phyloP scores from a whole-genome alignment of 352 stramenopile genomes.

The Phytophthora sojae region DNA sequence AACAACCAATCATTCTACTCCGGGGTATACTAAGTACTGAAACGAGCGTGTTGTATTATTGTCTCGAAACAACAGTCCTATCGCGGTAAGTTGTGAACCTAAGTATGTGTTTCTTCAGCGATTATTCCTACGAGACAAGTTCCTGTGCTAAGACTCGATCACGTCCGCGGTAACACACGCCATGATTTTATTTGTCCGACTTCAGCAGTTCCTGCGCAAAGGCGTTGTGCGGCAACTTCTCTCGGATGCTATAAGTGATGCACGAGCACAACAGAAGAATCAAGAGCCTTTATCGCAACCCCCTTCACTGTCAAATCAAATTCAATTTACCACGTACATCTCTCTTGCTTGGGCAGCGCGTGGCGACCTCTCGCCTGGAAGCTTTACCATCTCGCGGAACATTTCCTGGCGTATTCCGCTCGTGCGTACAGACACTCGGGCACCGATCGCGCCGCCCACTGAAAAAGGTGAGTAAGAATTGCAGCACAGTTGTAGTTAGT shows the following conservation, averaged over 20 bases:
- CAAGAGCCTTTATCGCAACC: not conserved
- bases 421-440: slow-evolving; percentile 4
- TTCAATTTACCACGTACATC: slow-evolving; percentile 12
- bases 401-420: slow-evolving; percentile 14
- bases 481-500: too few species aligned
- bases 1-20: too few species aligned
- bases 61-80: too few species aligned
- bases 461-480: too few species aligned
- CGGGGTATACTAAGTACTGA: too few species aligned
- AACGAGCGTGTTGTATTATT: too few species aligned
- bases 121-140: not conserved
- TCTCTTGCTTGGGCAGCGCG: slow-evolving; percentile 23
- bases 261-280: not conserved
- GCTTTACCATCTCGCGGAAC: slow-evolving; percentile 15
- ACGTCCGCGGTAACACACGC: not conserved
- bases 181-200: not conserved
- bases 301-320: not conserved
- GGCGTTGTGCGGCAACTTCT: not conserved
- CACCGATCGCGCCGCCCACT: slow-evolving; percentile 18
- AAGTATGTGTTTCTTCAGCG: too few species aligned
- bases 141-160: not conserved
- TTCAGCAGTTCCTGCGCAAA: not conserved
- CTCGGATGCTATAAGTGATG: not conserved
- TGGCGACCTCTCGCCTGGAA: slow-evolving; percentile 17
- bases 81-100: too few species aligned